Evolutionary conservation across 495 filamentous ascomycete genomes (phyloP), one percentile per base, ranked within the genome.

Genomic region (Pseudoneurospora amorphoporcata): DNA sequence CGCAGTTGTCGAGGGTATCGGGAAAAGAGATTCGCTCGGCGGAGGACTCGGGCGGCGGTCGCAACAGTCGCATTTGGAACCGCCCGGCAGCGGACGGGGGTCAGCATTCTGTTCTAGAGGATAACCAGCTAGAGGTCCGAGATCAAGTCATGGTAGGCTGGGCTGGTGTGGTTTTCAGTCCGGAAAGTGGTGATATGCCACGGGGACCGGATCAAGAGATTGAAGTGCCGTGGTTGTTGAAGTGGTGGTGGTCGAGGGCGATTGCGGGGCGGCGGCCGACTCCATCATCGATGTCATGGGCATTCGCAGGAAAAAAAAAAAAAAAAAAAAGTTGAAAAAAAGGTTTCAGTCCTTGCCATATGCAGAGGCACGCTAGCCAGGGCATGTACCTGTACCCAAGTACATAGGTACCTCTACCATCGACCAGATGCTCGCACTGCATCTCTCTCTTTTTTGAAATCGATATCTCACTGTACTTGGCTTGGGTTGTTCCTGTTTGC

Each of bases 61-160:
- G 75, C 74, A 47, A 72, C 77, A 41, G 78, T 76, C 71, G 80
- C 76, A 74, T 79, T 78, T 81, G 81, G 75, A 76, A 78, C 77
- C 68, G 80, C 73, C 43, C 81, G 77, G 71, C 75, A 74, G 45
- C 79, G 78, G 68, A 77, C 78, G 72, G 79, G 77, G 71, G 78
- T 74, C 71, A 83, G 80, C 82, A 86, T 84, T 75, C 75, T 81
- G 72, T 84, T 75, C 75, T 81, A 73, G 61, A 71, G 65, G 43
- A 41, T 38, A n/a, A 19, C 35, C 40, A 45, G 53, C 53, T 16
- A 41, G 39, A 42, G 42, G 68, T 61, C 40, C 39, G 69, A 69
- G 37, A 43, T 45, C 75, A 75, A 73, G 75, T 73, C 79, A 81
- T 81, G 74, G 69, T 74, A 69, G 61, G 39, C 69, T 61, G 29